Percentiles rank a stretch among this genome's conserved stretches.
Conservation (phyloP, 139 green algal species). For the Coelastrella sp. region DNA sequence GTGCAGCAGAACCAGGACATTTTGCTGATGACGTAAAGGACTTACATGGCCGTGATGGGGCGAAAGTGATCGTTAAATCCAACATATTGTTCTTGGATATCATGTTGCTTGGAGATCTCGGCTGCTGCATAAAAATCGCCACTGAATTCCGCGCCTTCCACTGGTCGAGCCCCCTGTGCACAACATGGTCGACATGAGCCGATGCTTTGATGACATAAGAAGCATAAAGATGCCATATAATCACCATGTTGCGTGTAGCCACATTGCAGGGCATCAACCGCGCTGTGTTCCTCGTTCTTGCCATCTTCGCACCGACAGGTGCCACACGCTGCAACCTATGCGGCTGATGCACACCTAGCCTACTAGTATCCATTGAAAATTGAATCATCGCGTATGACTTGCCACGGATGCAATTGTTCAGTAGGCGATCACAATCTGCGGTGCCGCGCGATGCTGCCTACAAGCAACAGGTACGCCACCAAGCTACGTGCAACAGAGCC, state of each 20-base stretch:
- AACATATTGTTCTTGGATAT: background rate
- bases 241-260: background rate
- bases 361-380: no score
- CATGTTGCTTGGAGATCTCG: background rate
- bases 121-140: background rate
- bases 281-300: background rate
- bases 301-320: background rate
- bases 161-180: background rate
- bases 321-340: background rate
- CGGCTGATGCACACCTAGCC: background rate
- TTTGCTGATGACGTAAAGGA: background rate
- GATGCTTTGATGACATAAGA: background rate
- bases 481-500: no score
- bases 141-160: background rate
- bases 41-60: slow-evolving; percentile 42
- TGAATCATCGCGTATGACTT: no score
- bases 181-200: background rate
- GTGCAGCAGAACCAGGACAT: background rate
- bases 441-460: no score
- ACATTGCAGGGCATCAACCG: background rate
- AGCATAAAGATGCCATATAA: background rate
- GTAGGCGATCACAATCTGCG: no score
- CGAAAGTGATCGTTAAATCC: background rate
- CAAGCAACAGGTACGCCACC: no score
- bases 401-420: no score